Evolutionary conservation across 2,329 filamentous ascomycete genomes (phyloP).

Genomic region (Leptoxyphium fumago): DNA sequence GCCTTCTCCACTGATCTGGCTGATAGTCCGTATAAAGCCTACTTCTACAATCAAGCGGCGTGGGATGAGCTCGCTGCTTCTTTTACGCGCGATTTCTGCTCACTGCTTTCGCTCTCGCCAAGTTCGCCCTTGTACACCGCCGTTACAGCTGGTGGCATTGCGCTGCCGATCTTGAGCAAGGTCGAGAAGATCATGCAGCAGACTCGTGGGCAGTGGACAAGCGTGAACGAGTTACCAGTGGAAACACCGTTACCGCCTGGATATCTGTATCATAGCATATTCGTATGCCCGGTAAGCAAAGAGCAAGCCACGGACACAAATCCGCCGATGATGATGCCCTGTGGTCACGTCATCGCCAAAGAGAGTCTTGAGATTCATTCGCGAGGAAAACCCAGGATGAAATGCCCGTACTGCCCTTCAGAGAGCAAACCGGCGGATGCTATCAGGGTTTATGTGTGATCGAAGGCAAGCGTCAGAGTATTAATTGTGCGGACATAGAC

Average conservation of each 20-base stretch:
- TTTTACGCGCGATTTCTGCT: constrained; percentile 80
- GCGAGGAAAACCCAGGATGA: constrained; percentile 61
- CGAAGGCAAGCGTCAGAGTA: too few species aligned
- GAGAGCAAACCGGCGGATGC: constrained; percentile 71
- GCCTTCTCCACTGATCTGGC: constrained; percentile 61
- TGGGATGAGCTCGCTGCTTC: constrained; percentile 76
- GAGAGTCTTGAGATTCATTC: constrained; percentile 69
- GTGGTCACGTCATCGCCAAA: constrained; percentile 81
- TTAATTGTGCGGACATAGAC: too few species aligned
- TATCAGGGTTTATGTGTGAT: constrained; percentile 41
- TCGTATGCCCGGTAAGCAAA: constrained; percentile 93
- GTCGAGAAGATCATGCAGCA: constrained; percentile 75
- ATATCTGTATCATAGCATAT: constrained; percentile 81
- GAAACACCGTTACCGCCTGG: constrained; percentile 50
- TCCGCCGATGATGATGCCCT: constrained; percentile 92
- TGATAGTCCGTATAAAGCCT: constrained; percentile 61
- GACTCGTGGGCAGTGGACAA: constrained; percentile 90
- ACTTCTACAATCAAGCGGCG: constrained; percentile 60
- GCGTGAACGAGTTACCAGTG: constrained; percentile 69
- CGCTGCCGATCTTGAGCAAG: constrained; percentile 77
- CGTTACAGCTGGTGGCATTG: constrained; percentile 81
- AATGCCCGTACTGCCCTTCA: constrained; percentile 88
- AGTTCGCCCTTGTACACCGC: constrained; percentile 89
- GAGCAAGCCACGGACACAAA: constrained; percentile 89
- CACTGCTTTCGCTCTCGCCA: constrained; percentile 72